phyloP scores from a whole-genome alignment of 805 yeast genomes.

The Metschnikowia lachancei region DNA sequence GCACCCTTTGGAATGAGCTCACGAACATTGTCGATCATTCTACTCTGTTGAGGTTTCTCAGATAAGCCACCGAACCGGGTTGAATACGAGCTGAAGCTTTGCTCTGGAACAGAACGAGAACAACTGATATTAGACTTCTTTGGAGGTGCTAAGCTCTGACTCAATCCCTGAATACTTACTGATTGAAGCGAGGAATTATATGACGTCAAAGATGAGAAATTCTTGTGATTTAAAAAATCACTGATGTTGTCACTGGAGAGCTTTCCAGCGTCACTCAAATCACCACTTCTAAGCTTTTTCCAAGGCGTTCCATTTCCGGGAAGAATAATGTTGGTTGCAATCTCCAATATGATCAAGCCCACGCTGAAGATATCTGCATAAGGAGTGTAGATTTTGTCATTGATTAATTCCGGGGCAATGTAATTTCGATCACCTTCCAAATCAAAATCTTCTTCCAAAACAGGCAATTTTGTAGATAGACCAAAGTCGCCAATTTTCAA shows the following conservation, averaged over 20 bases:
- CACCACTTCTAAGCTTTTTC: slow-evolving; percentile 95
- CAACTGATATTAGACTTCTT: slow-evolving; percentile 6
- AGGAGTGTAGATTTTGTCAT: slow-evolving; percentile 76
- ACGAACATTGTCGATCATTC: slow-evolving; percentile 19
- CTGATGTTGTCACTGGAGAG: slow-evolving; percentile 53
- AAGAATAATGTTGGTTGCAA: slow-evolving; percentile 89
- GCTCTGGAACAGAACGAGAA: slow-evolving; percentile 13
- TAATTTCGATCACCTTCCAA: slow-evolving; percentile 97
- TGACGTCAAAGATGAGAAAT: slow-evolving; percentile 34
- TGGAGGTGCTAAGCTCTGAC: slow-evolving; percentile 7
- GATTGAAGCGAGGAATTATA: slow-evolving; percentile 27
- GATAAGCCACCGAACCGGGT: not conserved
- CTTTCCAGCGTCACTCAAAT: slow-evolving; percentile 89
- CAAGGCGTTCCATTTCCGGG: slow-evolving; percentile 97
- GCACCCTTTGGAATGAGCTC: slow-evolving; percentile 74
- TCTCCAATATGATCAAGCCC: slow-evolving; percentile 89
- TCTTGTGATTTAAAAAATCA: slow-evolving; percentile 40
- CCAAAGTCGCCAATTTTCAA: slow-evolving; percentile 97
- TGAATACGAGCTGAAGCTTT: slow-evolving; percentile 4
- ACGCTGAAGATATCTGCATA: slow-evolving; percentile 95
- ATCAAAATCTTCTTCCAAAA: slow-evolving; percentile 63
- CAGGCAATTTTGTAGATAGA: slow-evolving; percentile 80
- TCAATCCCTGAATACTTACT: slow-evolving; percentile 14
- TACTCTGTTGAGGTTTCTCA: slow-evolving; percentile 2
- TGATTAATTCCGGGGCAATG: slow-evolving; percentile 93